phyloP scores from a whole-genome alignment of 2,329 filamentous ascomycete genomes.

The Venturiaceae sp. region DNA sequence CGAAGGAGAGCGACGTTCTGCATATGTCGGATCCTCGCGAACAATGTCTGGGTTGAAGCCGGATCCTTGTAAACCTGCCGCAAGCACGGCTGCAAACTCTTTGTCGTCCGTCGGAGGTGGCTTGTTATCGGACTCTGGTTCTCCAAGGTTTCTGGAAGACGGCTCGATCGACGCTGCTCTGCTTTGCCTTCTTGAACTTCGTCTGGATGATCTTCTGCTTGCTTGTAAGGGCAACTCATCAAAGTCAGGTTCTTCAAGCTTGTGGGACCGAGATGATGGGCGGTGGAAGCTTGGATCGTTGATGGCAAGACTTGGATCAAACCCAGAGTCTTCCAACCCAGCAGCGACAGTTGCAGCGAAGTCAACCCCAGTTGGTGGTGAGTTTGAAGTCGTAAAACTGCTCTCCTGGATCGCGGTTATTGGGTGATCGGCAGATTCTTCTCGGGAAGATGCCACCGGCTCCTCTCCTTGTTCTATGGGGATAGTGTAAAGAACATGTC shows the following conservation, averaged over 20 bases:
- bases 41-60: conserved; percentile 21
- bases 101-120: conserved; percentile 10
- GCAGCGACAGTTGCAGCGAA: conserved; percentile 21
- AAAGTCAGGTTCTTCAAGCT: conserved; percentile 18
- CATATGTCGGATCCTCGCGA: conserved; percentile 14
- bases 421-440: neutral
- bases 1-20: conserved; percentile 6
- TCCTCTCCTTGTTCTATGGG: neutral
- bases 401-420: neutral
- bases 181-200: conserved; percentile 5
- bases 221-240: conserved; percentile 8
- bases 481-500: neutral
- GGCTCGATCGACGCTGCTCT: conserved; percentile 2
- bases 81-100: conserved; percentile 21
- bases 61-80: conserved; percentile 21
- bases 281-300: conserved; percentile 24
- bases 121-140: neutral
- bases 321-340: conserved; percentile 23
- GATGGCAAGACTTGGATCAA: conserved; percentile 19
- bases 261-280: conserved; percentile 21
- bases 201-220: conserved; percentile 6
- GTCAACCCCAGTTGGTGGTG: conserved; percentile 12
- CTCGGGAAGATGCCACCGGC: neutral
- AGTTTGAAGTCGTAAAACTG: neutral
- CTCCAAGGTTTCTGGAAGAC: neutral